Base-by-base conservation (phyloP, 768 basidiomycete genomes). In the Suillus fuscotomentosus region DNA sequence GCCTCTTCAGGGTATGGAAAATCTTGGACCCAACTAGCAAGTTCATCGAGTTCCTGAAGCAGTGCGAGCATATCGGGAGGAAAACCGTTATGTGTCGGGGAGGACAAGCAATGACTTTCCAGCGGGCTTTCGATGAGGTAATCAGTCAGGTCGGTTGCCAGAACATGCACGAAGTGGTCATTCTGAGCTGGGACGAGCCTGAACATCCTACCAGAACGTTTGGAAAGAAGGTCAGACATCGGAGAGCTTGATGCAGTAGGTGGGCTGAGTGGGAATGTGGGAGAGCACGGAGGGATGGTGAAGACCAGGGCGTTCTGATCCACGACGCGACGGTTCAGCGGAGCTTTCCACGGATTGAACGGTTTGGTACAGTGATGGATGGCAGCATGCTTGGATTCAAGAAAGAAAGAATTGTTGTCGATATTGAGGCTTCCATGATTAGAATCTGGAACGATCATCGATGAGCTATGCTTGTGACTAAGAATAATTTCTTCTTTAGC, bases 31-130 rank as follows among this genome's bases (percentile, higher is more conserved):
- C 70, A 72, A 51, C 22, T 51, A 2, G 74, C 74, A 50, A 75
- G 41, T 47, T 74, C 70, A 42, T 76, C 74, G 47, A 75, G 61
- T 54, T 76, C 66, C 39, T 53, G 66, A 20, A 75, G 66, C 2
- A 72, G 60, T 22, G 71, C 72, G 38, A 53, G 68, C 70, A 77
- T 71, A 55, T 75, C 74, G 34, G 67, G 65, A 48, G 68, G 72
- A 47, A 76, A 65, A n/a, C 75, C 74, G 24, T 45, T 41, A 20
- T 27, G 36, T 51, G 48, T 22, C 17, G 31, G 31, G 17, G 60
- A 61, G 31, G 54, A 60, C 17, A 15, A 61, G 55, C 55, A 20
- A 17, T 15, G 17, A 61, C 31, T 24, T 60, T 61, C 60, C 31
- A 20, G 10, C 11, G 42, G 22, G 31, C 54, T 60, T 24, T 61